These are phyloP conservation scores for Solanum commersonii DNA, from an alignment of 257 asterid genomes.

Conservation along the genomic window DNA sequence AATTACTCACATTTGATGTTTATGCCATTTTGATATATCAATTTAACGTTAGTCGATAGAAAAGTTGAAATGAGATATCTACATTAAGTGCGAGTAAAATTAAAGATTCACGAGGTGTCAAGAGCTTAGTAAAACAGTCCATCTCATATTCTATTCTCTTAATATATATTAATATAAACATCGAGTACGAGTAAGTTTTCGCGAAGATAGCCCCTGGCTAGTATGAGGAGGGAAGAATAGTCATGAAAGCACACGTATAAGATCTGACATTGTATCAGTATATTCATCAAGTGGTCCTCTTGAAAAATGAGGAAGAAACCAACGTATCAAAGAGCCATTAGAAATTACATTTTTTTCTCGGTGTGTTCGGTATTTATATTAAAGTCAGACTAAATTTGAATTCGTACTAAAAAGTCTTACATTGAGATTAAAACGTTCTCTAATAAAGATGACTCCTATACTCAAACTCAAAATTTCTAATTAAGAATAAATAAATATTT, in stretches of 20 bases:
- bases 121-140: not conserved
- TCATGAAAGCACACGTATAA: slow-evolving; percentile 3
- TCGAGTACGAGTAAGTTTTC: not conserved
- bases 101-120: not conserved
- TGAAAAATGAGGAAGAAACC: not conserved
- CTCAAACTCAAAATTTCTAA: accelerated
- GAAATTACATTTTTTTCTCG: no score
- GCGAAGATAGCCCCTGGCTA: not conserved
- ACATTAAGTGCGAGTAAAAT: not conserved
- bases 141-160: accelerated
- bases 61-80: not conserved
- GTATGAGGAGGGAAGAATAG: not conserved
- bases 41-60: no score
- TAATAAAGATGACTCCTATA: no score
- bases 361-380: no score
- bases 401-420: accelerated
- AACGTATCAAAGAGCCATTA: not conserved
- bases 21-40: no score
- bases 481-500: no score
- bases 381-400: accelerated
- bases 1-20: no score
- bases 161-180: not conserved
- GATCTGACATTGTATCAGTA: slow-evolving; percentile 12
- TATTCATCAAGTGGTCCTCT: not conserved
- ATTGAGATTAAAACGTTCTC: accelerated